Base-by-base conservation (phyloP, 352 stramenopile species). In the Pythium coloratum region DNA sequence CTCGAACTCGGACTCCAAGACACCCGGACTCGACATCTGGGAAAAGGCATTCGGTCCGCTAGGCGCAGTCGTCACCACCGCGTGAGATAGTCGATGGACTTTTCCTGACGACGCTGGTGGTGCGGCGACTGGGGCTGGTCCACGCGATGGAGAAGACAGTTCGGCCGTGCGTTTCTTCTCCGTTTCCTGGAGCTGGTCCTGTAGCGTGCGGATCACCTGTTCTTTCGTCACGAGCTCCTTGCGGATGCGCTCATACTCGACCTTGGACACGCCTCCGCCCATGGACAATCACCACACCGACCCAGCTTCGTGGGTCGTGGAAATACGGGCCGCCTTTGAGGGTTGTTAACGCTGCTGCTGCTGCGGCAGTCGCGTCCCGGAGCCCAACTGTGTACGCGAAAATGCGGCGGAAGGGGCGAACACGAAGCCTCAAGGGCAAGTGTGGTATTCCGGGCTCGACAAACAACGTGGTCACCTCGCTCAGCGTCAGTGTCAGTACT, bases 251-350 rank as follows among this genome's bases (percentile, higher is more conserved):
- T 90, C 84, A 57, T 90, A 90, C 73, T 92, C 81, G 62, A 50
- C 69, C 66, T 86, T 92, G 67, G 81, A 92, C 69, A 92, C 81
- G 40, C 84, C 84, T 28, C 81, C 81, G 26, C 84, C 84, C 84
- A 92, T 92, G 20, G 64, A 28, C 33, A 30, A n/a, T 60, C 3
- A 36, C 33, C n/a, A 30, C 32, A 20, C 33, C 30, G 32, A 20
- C 18, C 38, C 30, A 14, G 34, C 34, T 40, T 10, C 34, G 34
- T 40, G 34, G 34, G 2, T 13, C 34, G 28, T 30, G 28, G 28
- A 30, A 30, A 30, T 30, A 30, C 2, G 2, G 28, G 28, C 2
- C 28, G 28, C 28, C 28, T 30, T 30, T 40, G 34, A 40, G 34
- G 10, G 10, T 10, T 40, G 34, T 40, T 9, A 13, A 13, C 7